These are phyloP conservation scores for Glycine tomentella DNA, from an alignment of 306 rosid genomes.

Conservation along the genomic window DNA sequence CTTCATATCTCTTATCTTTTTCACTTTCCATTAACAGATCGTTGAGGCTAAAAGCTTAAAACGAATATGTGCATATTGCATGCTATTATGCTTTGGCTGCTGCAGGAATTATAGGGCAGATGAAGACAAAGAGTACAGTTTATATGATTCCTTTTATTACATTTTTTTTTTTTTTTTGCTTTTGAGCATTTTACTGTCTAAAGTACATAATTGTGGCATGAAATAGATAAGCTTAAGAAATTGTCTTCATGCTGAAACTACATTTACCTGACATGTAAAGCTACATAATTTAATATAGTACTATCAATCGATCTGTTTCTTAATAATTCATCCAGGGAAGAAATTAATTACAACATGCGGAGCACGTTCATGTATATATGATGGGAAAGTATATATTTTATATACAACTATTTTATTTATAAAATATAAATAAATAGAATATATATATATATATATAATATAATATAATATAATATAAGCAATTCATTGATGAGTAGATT, in stretches of 20 bases:
- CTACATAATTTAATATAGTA: neutral
- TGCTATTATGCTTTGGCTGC: neutral
- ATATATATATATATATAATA: too few species aligned
- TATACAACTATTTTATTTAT: neutral
- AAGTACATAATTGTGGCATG: neutral
- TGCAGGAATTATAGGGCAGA: neutral
- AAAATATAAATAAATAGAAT: neutral
- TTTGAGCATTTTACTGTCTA: neutral
- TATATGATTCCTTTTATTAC: neutral
- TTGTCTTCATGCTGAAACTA: neutral
- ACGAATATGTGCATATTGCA: constrained; percentile 18
- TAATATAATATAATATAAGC: too few species aligned
- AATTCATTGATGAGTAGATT: neutral
- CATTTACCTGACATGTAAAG: neutral
- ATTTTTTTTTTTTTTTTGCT: neutral
- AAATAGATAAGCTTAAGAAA: neutral
- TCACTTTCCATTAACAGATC: neutral
- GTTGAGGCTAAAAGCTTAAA: neutral
- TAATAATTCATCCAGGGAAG: neutral
- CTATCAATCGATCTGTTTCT: neutral
- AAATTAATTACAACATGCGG: neutral
- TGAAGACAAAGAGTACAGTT: neutral
- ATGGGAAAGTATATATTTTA: neutral
- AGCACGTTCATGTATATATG: neutral
- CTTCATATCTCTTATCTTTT: constrained; percentile 1